Percentiles rank a stretch among this genome's conserved stretches.
Conservation (phyloP, 257 asterid species). For the Ilex asprella region DNA sequence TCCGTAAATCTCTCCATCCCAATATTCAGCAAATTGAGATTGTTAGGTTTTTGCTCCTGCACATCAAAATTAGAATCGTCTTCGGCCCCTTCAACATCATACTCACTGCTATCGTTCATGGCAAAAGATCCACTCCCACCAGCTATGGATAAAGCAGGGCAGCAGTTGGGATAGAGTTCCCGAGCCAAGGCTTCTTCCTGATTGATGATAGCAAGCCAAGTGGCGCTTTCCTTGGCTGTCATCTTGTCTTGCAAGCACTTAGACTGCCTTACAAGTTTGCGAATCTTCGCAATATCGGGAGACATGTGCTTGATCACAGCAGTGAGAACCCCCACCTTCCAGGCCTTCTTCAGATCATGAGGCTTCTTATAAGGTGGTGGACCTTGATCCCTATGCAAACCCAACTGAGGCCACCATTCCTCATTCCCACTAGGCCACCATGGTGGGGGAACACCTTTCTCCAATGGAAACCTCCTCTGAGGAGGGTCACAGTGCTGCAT, state of each 20-base stretch:
- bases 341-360: conserved; percentile 76
- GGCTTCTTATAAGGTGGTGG: conserved; percentile 94
- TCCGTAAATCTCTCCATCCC: conserved; percentile 34
- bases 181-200: conserved; percentile 78
- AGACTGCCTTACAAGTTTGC: conserved; percentile 76
- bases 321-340: conserved; percentile 81
- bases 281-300: conserved; percentile 77
- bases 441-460: conserved; percentile 81
- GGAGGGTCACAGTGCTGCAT: conserved; percentile 96
- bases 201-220: conserved; percentile 73
- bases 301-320: conserved; percentile 84
- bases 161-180: conserved; percentile 62
- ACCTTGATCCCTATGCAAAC: conserved; percentile 53
- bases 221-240: conserved; percentile 90
- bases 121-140: conserved; percentile 43
- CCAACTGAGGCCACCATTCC: conserved; percentile 87
- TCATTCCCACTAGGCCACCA: conserved; percentile 92
- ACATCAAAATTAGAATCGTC: conserved; percentile 44
- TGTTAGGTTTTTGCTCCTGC: conserved; percentile 64
- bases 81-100: conserved; percentile 61
- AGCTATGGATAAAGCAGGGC: conserved; percentile 45
- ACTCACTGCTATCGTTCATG: conserved; percentile 57
- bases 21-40: conserved; percentile 33
- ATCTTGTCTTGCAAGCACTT: conserved; percentile 90
- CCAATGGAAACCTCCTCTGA: conserved; percentile 79